These are phyloP conservation scores for Epichloe gansuensis DNA, from an alignment of 2,329 filamentous ascomycete genomes.

Conservation along the genomic window DNA sequence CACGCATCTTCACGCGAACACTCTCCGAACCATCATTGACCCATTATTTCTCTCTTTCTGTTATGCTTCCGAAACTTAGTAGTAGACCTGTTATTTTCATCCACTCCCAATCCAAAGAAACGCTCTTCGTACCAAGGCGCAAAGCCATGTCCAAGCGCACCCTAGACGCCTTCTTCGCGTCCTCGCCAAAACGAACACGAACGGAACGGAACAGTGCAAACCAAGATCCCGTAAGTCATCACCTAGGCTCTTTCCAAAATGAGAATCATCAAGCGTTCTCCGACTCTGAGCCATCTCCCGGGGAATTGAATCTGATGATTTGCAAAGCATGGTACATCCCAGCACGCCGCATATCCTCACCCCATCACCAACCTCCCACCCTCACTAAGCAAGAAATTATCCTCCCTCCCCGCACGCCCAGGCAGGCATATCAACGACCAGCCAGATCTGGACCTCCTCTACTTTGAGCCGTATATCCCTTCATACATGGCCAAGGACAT, in stretches of 20 bases:
- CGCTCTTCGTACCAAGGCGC: neutral
- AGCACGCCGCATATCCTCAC: conserved; percentile 36
- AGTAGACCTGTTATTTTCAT: too few relatives aligned
- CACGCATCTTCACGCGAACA: neutral
- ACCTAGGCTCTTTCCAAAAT: too few relatives aligned
- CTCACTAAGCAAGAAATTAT: conserved; percentile 25
- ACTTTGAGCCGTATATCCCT: conserved; percentile 62
- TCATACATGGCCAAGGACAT: conserved; percentile 40
- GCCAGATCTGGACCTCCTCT: conserved; percentile 58
- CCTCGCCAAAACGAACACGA: conserved; percentile 13
- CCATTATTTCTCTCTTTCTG: too few relatives aligned
- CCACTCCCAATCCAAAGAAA: too few relatives aligned
- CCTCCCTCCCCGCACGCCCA: conserved; percentile 36
- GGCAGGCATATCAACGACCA: conserved; percentile 50
- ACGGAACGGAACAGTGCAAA: neutral
- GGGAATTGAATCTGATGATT: neutral
- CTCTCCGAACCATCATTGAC: too few relatives aligned
- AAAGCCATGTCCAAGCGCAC: conserved; percentile 32
- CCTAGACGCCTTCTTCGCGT: conserved; percentile 53
- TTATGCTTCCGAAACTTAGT: too few relatives aligned
- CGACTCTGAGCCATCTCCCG: neutral
- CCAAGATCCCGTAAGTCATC: neutral
- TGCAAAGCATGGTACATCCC: conserved; percentile 11
- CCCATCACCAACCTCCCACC: conserved; percentile 32
- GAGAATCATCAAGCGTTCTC: neutral